Percentiles rank a stretch among this genome's conserved stretches.
phyloP scores from a whole-genome alignment of 1,139 yeast species.

The Wickerhamomyces sp. region DNA sequence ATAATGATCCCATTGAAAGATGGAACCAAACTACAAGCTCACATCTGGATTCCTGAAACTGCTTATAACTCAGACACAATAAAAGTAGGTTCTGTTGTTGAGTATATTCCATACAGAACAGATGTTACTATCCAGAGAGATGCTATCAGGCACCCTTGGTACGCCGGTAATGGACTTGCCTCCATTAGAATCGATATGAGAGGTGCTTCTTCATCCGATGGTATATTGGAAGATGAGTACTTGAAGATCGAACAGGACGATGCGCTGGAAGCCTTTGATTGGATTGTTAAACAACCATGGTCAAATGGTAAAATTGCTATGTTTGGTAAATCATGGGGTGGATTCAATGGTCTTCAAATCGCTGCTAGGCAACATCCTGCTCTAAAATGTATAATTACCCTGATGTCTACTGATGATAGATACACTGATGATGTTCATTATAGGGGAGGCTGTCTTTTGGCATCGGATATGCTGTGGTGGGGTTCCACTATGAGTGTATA shows the following conservation, averaged over 20 bases:
- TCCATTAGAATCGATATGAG: constrained; percentile 39
- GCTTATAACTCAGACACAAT: constrained; percentile 11
- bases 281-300: constrained; percentile 35
- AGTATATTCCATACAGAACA: constrained; percentile 39
- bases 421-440: constrained; percentile 41
- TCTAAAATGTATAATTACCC: constrained; percentile 34
- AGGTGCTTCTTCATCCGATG: constrained; percentile 37
- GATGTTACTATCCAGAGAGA: constrained; percentile 39
- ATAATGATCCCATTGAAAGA: constrained; percentile 32
- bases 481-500: constrained; percentile 38
- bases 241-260: constrained; percentile 37
- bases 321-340: constrained; percentile 45
- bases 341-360: constrained; percentile 38
- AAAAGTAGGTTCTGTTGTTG: constrained; percentile 33
- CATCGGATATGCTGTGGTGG: constrained; percentile 42
- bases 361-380: constrained; percentile 41
- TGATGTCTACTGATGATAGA: constrained; percentile 40
- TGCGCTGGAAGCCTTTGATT: constrained; percentile 35
- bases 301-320: constrained; percentile 38
- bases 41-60: constrained; percentile 35
- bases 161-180: constrained; percentile 39
- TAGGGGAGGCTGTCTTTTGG: constrained; percentile 37
- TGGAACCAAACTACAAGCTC: constrained; percentile 32
- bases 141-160: constrained; percentile 37
- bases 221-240: constrained; percentile 35